These are phyloP conservation scores for Boletus eberwhitei DNA, from an alignment of 768 basidiomycete genomes.

Conservation along the genomic window DNA sequence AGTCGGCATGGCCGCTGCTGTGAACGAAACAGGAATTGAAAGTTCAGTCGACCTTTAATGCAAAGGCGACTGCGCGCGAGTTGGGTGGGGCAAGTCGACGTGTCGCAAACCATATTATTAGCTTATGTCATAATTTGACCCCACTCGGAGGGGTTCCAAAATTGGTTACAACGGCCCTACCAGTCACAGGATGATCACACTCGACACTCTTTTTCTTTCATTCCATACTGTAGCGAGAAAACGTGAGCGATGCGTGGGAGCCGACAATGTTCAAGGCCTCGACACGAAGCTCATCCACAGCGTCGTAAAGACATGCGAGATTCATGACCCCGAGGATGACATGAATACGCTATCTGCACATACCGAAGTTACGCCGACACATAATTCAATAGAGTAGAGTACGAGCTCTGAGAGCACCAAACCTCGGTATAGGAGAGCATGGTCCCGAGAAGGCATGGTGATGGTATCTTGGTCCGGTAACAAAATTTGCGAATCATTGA, in stretches of 20 bases:
- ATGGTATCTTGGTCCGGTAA: background rate
- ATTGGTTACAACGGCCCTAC: background rate
- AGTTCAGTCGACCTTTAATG: background rate
- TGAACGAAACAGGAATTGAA: background rate
- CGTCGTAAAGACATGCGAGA: background rate
- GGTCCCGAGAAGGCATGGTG: background rate
- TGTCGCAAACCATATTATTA: slow-evolving; percentile 8
- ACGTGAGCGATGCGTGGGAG: background rate
- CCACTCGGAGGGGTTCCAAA: slow-evolving; percentile 9
- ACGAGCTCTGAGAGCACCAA: background rate
- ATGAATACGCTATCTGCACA: background rate
- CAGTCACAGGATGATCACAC: too few relatives aligned
- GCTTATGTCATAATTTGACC: slow-evolving; percentile 14
- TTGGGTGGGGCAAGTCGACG: slow-evolving; percentile 15
- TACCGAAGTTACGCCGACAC: background rate
- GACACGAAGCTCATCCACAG: too few relatives aligned
- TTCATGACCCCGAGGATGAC: too few relatives aligned
- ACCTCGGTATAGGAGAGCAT: background rate
- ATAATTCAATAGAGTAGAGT: background rate
- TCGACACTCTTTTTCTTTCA: too few relatives aligned
- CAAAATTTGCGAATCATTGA: background rate
- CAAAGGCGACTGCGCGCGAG: background rate
- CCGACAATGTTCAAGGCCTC: background rate
- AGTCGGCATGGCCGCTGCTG: slow-evolving; percentile 57
- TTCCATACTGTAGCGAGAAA: background rate